phyloP scores from a whole-genome alignment of 2,329 filamentous ascomycete genomes.

The Diplocarpon rosae region DNA sequence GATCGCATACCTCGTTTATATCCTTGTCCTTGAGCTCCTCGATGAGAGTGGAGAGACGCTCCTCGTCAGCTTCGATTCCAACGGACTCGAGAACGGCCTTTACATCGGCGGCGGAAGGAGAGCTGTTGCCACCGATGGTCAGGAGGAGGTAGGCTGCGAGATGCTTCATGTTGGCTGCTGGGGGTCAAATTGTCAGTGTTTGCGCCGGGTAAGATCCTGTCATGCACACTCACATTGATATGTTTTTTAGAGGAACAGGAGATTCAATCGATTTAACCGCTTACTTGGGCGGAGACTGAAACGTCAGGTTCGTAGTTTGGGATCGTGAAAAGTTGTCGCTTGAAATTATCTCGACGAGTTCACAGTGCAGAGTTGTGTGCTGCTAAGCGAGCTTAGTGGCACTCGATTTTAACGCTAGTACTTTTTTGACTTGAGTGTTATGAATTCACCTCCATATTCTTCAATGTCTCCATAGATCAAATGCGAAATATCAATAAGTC shows the following conservation, averaged over 20 bases:
- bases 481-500: no score
- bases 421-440: no score
- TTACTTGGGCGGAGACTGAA: constrained; percentile 92
- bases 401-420: background rate
- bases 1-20: constrained; percentile 68
- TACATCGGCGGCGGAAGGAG: constrained; percentile 77
- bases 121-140: constrained; percentile 81
- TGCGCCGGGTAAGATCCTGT: background rate
- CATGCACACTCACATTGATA: constrained; percentile 20
- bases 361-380: background rate
- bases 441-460: no score
- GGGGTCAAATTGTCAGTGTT: constrained; percentile 22
- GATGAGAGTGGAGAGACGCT: constrained; percentile 78
- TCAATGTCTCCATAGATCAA: no score
- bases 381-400: background rate
- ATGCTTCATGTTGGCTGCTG: constrained; percentile 87
- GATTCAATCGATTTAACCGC: constrained; percentile 99
- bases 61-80: constrained; percentile 84
- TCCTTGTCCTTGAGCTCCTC: constrained; percentile 85
- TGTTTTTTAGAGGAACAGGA: constrained; percentile 50
- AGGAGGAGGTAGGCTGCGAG: constrained; percentile 99
- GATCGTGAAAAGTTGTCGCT: background rate
- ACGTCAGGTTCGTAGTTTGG: constrained; percentile 63
- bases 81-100: constrained; percentile 84
- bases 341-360: background rate